These are phyloP conservation scores for Leishmania braziliensis DNA, from an alignment of 208 protist genomes.

Conservation along the genomic window DNA sequence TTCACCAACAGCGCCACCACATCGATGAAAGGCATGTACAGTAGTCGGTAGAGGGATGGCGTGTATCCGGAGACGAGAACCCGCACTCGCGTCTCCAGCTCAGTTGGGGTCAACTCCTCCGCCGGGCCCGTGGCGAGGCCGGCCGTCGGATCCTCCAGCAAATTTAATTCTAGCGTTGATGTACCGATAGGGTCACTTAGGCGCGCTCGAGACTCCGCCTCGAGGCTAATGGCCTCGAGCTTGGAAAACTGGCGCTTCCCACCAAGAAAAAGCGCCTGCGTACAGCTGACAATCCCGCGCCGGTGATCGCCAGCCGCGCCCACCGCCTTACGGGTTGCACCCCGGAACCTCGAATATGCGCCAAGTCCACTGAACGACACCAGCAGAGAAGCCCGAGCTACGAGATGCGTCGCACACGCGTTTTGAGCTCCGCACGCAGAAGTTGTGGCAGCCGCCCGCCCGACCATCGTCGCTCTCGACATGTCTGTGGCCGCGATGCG, in stretches of 20 bases:
- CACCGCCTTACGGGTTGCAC: too few relatives aligned
- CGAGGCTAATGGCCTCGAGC: background rate
- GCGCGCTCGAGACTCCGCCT: constrained; percentile 6
- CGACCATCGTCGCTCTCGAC: background rate
- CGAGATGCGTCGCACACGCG: background rate
- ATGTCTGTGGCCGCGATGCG: background rate
- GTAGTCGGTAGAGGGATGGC: constrained; percentile 55
- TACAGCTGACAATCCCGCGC: background rate
- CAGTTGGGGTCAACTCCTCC: constrained; percentile 70
- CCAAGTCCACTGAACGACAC: background rate
- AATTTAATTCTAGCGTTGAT: constrained; percentile 54
- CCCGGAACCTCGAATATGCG: background rate
- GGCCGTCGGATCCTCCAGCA: constrained; percentile 88
- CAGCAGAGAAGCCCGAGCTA: background rate
- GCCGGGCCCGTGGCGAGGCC: constrained; percentile 69
- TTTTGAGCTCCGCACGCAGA: background rate
- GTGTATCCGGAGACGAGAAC: constrained; percentile 57
- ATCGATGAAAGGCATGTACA: constrained; percentile 84
- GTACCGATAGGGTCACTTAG: background rate
- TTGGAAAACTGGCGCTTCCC: background rate
- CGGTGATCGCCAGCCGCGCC: background rate
- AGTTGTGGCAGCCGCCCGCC: background rate
- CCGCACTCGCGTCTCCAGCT: constrained; percentile 72
- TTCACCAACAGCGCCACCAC: constrained; percentile 53
- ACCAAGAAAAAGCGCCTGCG: background rate